These are phyloP conservation scores for Nitzschia inconspicua DNA, from an alignment of 108 stramenopile species.

Conservation along the genomic window DNA sequence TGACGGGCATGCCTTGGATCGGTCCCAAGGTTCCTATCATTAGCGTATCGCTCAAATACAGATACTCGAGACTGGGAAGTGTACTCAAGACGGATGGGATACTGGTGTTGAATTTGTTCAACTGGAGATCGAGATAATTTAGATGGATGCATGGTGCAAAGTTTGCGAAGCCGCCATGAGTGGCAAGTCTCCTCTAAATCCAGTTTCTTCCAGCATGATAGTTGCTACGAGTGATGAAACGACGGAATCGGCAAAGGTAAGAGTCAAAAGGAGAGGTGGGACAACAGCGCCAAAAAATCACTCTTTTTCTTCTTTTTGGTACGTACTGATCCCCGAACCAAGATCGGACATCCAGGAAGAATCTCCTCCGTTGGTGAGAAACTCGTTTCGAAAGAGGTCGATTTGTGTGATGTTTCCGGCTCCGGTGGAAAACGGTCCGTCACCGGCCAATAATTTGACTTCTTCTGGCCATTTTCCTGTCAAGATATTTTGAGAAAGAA, in stretches of 20 bases:
- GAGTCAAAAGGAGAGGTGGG: not conserved
- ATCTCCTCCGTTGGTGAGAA: conserved; percentile 27
- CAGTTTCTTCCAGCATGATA: conserved; percentile 12
- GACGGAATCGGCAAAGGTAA: not conserved
- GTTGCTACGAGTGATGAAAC: not conserved
- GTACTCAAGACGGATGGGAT: conserved; percentile 16
- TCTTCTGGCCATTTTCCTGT: conserved; percentile 37
- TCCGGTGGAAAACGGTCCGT: conserved; percentile 24
- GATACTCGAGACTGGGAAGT: conserved; percentile 23
- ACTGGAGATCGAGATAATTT: not conserved
- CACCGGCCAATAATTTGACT: conserved; percentile 16
- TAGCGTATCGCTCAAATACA: conserved; percentile 18
- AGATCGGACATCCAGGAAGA: conserved; percentile 23
- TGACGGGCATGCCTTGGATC: conserved; percentile 4
- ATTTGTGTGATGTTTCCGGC: conserved; percentile 14
- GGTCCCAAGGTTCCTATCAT: conserved; percentile 19
- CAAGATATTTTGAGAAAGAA: conserved; percentile 25
- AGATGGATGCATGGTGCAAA: too few relatives aligned
- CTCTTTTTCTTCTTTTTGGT: not conserved
- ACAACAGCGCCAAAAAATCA: not conserved
- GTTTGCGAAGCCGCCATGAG: too few relatives aligned
- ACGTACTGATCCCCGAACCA: conserved; percentile 26
- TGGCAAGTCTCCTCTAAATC: conserved; percentile 13
- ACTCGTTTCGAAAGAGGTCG: conserved; percentile 24
- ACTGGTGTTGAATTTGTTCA: conserved; percentile 7